A percentile compares a stretch with the other conserved stretches of the same genome.
These are phyloP conservation scores for Xanthoconium stramineum DNA, from an alignment of 768 basidiomycete species.

Conservation along the genomic window DNA sequence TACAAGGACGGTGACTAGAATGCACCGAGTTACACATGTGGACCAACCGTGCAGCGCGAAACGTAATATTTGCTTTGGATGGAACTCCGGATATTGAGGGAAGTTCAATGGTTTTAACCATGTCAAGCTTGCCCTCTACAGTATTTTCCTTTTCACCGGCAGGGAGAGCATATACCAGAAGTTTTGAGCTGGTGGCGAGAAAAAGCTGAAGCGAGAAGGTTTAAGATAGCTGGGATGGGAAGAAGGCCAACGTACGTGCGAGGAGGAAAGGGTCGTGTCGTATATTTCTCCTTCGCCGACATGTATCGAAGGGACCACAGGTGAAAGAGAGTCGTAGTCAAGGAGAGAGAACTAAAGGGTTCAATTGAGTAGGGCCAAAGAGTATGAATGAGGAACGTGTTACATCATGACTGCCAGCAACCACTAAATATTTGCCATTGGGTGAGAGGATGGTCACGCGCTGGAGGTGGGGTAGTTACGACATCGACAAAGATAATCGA, in stretches of 20 bases:
- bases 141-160: not conserved
- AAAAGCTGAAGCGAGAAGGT: constrained; percentile 46
- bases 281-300: constrained; percentile 78
- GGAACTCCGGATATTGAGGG: constrained; percentile 48
- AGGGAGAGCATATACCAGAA: constrained; percentile 63
- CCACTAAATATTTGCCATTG: constrained; percentile 58
- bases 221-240: not conserved
- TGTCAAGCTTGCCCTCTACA: constrained; percentile 31
- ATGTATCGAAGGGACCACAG: constrained; percentile 44
- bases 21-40: not conserved
- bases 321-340: constrained; percentile 55
- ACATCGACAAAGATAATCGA: not conserved
- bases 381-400: constrained; percentile 24
- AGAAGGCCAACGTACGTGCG: constrained; percentile 44
- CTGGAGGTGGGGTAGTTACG: constrained; percentile 31
- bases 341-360: constrained; percentile 58
- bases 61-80: constrained; percentile 43
- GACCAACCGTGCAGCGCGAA: constrained; percentile 60
- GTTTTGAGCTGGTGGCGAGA: constrained; percentile 59
- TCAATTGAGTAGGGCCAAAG: constrained; percentile 9
- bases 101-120: constrained; percentile 51
- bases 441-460: constrained; percentile 86
- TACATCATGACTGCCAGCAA: constrained; percentile 74
- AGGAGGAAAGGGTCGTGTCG: constrained; percentile 74
- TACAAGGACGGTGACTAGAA: constrained; percentile 28